These are phyloP conservation scores for Anisodus tanguticus DNA, from an alignment of 257 asterid genomes.

Conservation along the genomic window DNA sequence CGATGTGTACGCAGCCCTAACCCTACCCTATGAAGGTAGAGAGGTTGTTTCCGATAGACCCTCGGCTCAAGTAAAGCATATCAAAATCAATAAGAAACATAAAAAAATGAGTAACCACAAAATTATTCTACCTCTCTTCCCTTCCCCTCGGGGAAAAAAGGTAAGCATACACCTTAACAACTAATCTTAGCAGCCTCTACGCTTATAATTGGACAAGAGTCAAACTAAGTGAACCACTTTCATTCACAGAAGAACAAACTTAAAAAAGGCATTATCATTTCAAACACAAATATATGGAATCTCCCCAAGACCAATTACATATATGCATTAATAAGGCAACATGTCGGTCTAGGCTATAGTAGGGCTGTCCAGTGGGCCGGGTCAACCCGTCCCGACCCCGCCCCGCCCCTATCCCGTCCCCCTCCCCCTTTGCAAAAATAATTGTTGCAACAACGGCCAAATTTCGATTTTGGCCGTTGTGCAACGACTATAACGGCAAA, in stretches of 20 bases:
- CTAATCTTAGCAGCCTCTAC: not conserved
- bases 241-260: not conserved
- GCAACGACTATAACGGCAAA: too few species aligned
- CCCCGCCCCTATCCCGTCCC: too few species aligned
- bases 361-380: too few species aligned
- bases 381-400: too few species aligned
- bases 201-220: constrained; percentile 5
- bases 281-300: not conserved
- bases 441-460: too few species aligned
- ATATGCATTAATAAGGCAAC: not conserved
- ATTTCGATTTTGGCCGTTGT: too few species aligned
- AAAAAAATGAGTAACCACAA: not conserved
- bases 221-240: not conserved
- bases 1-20: too few species aligned
- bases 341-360: not conserved
- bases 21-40: too few species aligned
- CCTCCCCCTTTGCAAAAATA: too few species aligned
- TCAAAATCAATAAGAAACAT: too few species aligned
- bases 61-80: too few species aligned
- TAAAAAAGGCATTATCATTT: not conserved
- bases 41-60: too few species aligned
- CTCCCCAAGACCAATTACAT: not conserved
- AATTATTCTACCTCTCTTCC: not conserved
- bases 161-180: not conserved
- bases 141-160: not conserved